Evolutionary conservation across 2,329 filamentous ascomycete species (phyloP).

Genomic region (Colletotrichum liaoningense): DNA sequence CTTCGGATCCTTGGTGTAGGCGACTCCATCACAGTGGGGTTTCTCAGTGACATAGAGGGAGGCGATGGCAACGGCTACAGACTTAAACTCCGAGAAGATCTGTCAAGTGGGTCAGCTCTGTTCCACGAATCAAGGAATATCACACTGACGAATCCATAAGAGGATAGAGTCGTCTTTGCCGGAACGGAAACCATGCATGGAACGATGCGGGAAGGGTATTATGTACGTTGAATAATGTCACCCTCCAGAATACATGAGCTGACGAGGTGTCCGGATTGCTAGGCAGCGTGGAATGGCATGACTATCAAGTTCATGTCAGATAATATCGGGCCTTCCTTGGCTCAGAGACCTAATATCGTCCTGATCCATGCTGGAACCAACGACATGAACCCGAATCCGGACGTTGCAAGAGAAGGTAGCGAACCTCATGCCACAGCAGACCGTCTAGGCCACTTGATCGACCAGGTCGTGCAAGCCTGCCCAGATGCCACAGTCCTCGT

Average conservation of each 20-base stretch:
- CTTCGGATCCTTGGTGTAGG: slow-evolving; percentile 51
- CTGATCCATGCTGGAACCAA: slow-evolving; percentile 52
- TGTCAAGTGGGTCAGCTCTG: slow-evolving; percentile 41
- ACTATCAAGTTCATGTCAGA: slow-evolving; percentile 50
- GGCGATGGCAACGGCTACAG: slow-evolving; percentile 52
- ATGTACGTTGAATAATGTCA: slow-evolving; percentile 41
- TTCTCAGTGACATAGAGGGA: slow-evolving; percentile 31
- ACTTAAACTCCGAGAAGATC: slow-evolving; percentile 41
- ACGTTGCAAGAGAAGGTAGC: slow-evolving; percentile 45
- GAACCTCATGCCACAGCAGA: slow-evolving; percentile 42
- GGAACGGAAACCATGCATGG: slow-evolving; percentile 42
- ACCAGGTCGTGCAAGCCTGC: slow-evolving; percentile 43
- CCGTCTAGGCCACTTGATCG: slow-evolving; percentile 47
- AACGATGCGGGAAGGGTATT: slow-evolving; percentile 46
- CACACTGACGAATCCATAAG: not conserved
- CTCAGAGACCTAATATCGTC: slow-evolving; percentile 48
- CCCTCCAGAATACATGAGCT: not conserved
- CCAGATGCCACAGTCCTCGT: slow-evolving; percentile 49
- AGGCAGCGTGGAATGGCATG: slow-evolving; percentile 51
- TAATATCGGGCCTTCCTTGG: slow-evolving; percentile 44
- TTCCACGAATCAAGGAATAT: no score
- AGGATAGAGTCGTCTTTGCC: slow-evolving; percentile 45
- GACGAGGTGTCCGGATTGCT: no score
- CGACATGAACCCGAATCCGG: slow-evolving; percentile 46
- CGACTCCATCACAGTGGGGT: slow-evolving; percentile 51